Base-by-base conservation (phyloP, 2,329 filamentous ascomycete species). In the Colletotrichum costaricense region DNA sequence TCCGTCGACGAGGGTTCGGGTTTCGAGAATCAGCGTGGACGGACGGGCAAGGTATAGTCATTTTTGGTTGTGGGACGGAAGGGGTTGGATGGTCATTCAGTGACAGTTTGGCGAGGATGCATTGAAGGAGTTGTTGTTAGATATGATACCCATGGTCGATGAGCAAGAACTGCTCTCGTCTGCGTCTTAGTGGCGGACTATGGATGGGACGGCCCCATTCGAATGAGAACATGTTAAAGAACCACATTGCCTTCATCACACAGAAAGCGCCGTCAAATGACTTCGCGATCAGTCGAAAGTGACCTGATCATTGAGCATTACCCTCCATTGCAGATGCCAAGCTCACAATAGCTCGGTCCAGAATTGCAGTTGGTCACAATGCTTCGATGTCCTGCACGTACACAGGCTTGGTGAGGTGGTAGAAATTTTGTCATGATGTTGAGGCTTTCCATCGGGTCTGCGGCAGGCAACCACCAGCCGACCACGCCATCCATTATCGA, bases 111-210 rank as follows among this genome's bases (percentile, higher is more conserved):
- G 30, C 38, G 19, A 55, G 30, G 22, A n/a, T 55, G 57, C 57
- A 28, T 33, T 19, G 59, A 49, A 26, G 49, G 30, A 55, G 19
- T 55, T 54, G 30, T 64, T 55, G 30, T 64, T 55, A 54, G 28
- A 33, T 38, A 33, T 64, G 62, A 64, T 64, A 64, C 62, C 62
- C 62, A 38, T 26, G 22, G 8, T 19, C 22, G 30, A 38, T n/a
- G 30, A 64, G 62, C 62, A 55, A 38, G n/a, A 54, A 28, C 2
- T 64, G 62, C 49, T 64, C 62, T 16, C 33, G 46, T 55, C 49
- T 33, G 14, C 22, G 22, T 26, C 16, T 63, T 64, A 26, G n/a
- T 38, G 28, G 49, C 38, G 62, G 49, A 19, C 19, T 19, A 63
- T 19, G 19, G 19, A n/a, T 49, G 16, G 49, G 42, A 28, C 8